Evolutionary conservation across 208 protist species (phyloP), one percentile per base, ranked within the genome.

Genomic region (Leptomonas seymouri): DNA sequence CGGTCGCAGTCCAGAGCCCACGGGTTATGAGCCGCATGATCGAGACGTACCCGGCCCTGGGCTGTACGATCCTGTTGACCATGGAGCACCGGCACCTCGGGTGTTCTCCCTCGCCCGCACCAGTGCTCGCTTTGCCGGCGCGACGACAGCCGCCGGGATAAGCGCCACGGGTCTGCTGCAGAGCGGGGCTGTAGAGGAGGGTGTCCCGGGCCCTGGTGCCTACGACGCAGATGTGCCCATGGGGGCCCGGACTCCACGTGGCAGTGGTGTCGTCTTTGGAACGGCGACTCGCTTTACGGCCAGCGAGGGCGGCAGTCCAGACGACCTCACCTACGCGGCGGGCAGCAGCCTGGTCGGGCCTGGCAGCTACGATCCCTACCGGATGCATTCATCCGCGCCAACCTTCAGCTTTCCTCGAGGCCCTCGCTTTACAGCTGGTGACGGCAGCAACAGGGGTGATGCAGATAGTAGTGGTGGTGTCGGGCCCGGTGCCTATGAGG

Each of bases 321-420:
- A n/a, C 42, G 15, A 23, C 42, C 12, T 20, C 23, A 21, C 14
- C n/a, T 5, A 12, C 16, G 25, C 30, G 9, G 51, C 3, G 18
- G 51, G 18, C 51, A 6, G 14, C 63, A 62, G 49, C 53, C 30
- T 44, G 27, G 56, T 82, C 21, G 85, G 85, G 15, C 85, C 85
- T 44, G 85, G 85, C 36, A 75, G 62, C 56, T 90, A 90, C 62
- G 74, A 86, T 34, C 66, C 74, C 41, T 41, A 78, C 27, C 31
- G 15, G n/a, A 21, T 46, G 25, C 46, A 30, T 14, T 30, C 58
- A 16, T n/a, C 45, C 18, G 64, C 28, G 3, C 50, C 42, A 9
- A 7, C 58, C 42, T 63, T 49, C 58, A 64, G 57, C 67, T 45
- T 73, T 39, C 56, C 58, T 0, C 67, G 67, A 11, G 67, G 56